Evolutionary conservation across 2,329 filamentous ascomycete species (phyloP), one percentile per base, ranked within the genome.

Genomic region (Cladosporium sp.): DNA sequence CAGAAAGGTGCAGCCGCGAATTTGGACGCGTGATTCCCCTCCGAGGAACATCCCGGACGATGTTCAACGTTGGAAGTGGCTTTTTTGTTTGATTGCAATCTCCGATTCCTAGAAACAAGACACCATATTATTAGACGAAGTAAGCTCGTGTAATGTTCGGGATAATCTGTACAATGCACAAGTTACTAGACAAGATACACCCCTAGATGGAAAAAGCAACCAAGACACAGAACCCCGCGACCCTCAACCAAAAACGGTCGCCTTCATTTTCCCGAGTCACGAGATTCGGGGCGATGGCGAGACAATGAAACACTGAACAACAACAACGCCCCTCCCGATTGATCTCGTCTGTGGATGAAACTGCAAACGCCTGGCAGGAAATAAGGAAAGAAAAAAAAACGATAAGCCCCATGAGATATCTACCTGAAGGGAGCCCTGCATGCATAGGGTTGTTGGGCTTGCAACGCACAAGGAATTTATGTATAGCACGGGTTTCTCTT

Each of bases 111-210:
- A n/a, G 45, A 20, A 9, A 25, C 19, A 19, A 48, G 25, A 48
- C n/a, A 48, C 25, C n/a, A n/a, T n/a, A n/a, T 20, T 48, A 17
- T 10, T 8, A 48, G 19, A 35, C 35, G 7, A 32, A 3, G 32
- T 19, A 19, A 50, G 19, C 20, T 12, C 19, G 28, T 20, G 28
- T 17, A 32, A 35, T 32, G n/a, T 42, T n/a, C n/a, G n/a, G 25
- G 9, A 34, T 37, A 20, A 20, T 50, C 47, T 50, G 47, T 50
- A 50, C 47, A 50, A 25, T 50, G 47, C 13, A 36, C 34, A 50
- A 50, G 47, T 37, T 50, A 37, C 34, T 50, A 50, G 47, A 37
- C 47, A 50, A 37, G 34, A 37, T 50, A 35, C 34, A 22, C n/a
- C 34, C 47, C 17, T 50, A 50, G 20, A 50, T 50, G 34, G 35